phyloP scores from a whole-genome alignment of 2,329 filamentous ascomycete genomes.

The Sodiomyces alkalinus region DNA sequence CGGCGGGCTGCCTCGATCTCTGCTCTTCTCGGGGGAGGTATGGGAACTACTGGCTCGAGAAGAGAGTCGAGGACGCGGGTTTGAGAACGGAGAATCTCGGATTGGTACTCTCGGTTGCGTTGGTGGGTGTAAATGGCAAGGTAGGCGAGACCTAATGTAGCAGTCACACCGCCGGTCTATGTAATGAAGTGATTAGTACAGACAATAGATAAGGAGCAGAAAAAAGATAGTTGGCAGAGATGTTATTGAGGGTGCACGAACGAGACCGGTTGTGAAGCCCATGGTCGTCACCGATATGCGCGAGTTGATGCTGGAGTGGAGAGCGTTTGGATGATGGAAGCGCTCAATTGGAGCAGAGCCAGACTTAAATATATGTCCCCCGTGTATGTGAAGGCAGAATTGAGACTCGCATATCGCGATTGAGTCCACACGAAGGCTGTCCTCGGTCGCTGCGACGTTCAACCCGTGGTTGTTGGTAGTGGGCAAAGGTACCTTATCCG shows the following conservation, averaged over 20 bases:
- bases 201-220: background rate
- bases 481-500: slow-evolving; percentile 1
- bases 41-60: slow-evolving; percentile 29
- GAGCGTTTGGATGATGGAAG: background rate
- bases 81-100: slow-evolving; percentile 40
- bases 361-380: too few species aligned
- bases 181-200: background rate
- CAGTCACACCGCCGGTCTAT: slow-evolving; percentile 59
- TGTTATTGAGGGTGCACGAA: too few species aligned
- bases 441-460: slow-evolving; percentile 1
- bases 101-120: slow-evolving; percentile 46
- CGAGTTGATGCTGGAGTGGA: background rate
- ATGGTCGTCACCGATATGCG: slow-evolving; percentile 27
- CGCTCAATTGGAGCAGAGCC: background rate
- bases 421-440: slow-evolving; percentile 10
- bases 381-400: background rate
- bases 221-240: too few species aligned
- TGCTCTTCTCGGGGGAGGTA: slow-evolving; percentile 31
- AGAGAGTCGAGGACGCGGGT: slow-evolving; percentile 36
- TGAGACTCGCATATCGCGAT: slow-evolving; percentile 17
- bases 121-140: slow-evolving; percentile 56
- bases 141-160: slow-evolving; percentile 61
- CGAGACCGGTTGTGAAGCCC: slow-evolving; percentile 63
- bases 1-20: slow-evolving; percentile 35
- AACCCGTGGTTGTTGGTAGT: slow-evolving; percentile 3